Evolutionary conservation across 768 basidiomycete species (phyloP).

Genomic region (Scleroderma bovista): DNA sequence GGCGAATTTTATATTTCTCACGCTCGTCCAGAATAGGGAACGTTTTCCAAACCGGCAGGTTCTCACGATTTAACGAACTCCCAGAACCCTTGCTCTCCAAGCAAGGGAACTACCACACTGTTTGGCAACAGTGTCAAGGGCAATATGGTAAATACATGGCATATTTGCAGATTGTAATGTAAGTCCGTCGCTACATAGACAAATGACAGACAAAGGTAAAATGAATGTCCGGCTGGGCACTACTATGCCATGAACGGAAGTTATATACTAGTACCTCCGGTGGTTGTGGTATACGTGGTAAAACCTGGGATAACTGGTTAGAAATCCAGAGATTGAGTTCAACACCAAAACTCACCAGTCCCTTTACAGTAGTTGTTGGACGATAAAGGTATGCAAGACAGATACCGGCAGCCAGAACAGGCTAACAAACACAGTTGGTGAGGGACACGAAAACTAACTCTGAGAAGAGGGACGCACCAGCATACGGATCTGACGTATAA

Average conservation of each 20-base stretch:
- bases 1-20: too few species aligned
- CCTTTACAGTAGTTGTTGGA: slow-evolving; percentile 63
- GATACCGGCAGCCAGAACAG: slow-evolving; percentile 81
- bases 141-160: background rate
- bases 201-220: background rate
- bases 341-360: slow-evolving; percentile 30
- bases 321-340: background rate
- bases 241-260: too few species aligned
- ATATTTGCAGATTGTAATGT: background rate
- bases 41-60: too few species aligned
- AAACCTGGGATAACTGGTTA: slow-evolving; percentile 15
- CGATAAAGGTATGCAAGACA: slow-evolving; percentile 82
- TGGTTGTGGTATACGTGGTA: slow-evolving; percentile 19
- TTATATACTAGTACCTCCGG: slow-evolving; percentile 25
- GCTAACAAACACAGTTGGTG: slow-evolving; percentile 36
- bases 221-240: too few species aligned
- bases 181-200: background rate
- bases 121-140: too few species aligned
- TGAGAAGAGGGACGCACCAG: slow-evolving; percentile 43
- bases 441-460: background rate
- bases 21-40: too few species aligned
- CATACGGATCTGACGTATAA: slow-evolving; percentile 82
- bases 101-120: too few species aligned
- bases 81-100: too few species aligned
- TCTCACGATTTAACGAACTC: too few species aligned